Evolutionary conservation across 2,329 filamentous ascomycete species (phyloP), one percentile per base, ranked within the genome.

Genomic region (Rhinocladiella mackenziei): DNA sequence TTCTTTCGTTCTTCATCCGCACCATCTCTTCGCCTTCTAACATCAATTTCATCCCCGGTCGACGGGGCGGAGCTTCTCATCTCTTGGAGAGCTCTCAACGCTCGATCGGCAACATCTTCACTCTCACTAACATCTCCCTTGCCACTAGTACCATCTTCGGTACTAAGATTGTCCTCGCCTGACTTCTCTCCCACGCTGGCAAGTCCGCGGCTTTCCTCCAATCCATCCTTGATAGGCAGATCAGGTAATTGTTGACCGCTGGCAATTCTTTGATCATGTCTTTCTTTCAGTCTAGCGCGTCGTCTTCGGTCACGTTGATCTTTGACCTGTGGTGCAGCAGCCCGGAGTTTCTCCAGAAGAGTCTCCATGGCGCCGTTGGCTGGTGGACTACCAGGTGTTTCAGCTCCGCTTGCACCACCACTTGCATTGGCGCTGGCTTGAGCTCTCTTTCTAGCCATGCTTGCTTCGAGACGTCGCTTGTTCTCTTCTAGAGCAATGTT

Each of bases 351-450:
- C 78, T 96, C 88, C 36, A 98, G 78, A 17, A 98, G 72, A 29
- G 85, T 87, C 68, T 98, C 92, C 89, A 98, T 97, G 39, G 89
- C 92, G 41, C 91, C 92, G 5, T 87, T 88, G 43, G 80, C 83
- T 22, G 77, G 76, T 17, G 87, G 84, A 2, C 83, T 84, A 23
- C 50, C 52, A 20, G 50, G 53, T 19, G 53, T 54, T 22, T 49
- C 51, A 10, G 50, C 46, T 13, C 53, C 53, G 20, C 49, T 51
- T 13, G 32, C 34, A 11, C 68, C 66, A 13, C 60, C 65, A 10
- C 67, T 69, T 26, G 63, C 65, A 20, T 63, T 56, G 18, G 58
- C 55, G n/a, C 65, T 67, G 53, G 86, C 79, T 53, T 78, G 69
- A 49, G 66, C 62, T 15, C 70, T 71, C 70, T 95, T 96, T 58